Conservation (phyloP, 2,329 filamentous ascomycete genomes). For the Ophiostoma fasciatum region DNA sequence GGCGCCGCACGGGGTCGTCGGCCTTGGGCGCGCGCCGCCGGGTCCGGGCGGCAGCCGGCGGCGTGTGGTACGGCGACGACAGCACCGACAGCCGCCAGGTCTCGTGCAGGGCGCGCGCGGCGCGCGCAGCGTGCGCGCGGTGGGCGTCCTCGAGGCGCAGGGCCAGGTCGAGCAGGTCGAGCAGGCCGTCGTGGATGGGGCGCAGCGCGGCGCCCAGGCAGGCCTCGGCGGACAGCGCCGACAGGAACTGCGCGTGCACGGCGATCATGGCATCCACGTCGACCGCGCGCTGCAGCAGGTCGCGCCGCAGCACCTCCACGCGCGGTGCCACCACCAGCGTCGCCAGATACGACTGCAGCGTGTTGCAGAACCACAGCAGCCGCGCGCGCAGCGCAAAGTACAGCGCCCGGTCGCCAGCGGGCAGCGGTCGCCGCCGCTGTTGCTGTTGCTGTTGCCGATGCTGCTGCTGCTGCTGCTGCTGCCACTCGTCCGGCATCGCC, state of each 20-base stretch:
- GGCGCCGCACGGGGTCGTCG: constrained; percentile 8
- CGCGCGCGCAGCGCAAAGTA: constrained; percentile 51
- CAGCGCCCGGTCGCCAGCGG: constrained; percentile 24
- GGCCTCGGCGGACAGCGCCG: constrained; percentile 49
- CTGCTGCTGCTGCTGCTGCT: background rate
- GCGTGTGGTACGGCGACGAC: constrained; percentile 17
- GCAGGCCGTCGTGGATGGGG: constrained; percentile 56
- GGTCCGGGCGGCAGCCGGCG: too few species aligned
- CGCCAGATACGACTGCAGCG: constrained; percentile 60
- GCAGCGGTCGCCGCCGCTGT: background rate
- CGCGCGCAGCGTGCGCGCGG: constrained; percentile 21
- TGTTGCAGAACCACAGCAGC: constrained; percentile 65
- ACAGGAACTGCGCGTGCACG: constrained; percentile 50
- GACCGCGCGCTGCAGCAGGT: constrained; percentile 46
- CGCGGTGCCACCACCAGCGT: constrained; percentile 54
- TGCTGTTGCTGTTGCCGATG: constrained; percentile 13
- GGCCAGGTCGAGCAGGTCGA: constrained; percentile 63
- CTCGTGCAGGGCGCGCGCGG: constrained; percentile 24
- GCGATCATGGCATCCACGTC: constrained; percentile 73
- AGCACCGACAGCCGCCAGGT: constrained; percentile 23
- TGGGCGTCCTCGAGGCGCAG: constrained; percentile 53
- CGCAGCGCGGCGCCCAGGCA: constrained; percentile 53
- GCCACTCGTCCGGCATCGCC: constrained; percentile 9
- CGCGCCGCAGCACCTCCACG: constrained; percentile 37
- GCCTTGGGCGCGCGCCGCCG: too few species aligned